These are phyloP conservation scores for Reticulascus tulasneorum DNA, from an alignment of 2,329 filamentous ascomycete species.

Conservation along the genomic window DNA sequence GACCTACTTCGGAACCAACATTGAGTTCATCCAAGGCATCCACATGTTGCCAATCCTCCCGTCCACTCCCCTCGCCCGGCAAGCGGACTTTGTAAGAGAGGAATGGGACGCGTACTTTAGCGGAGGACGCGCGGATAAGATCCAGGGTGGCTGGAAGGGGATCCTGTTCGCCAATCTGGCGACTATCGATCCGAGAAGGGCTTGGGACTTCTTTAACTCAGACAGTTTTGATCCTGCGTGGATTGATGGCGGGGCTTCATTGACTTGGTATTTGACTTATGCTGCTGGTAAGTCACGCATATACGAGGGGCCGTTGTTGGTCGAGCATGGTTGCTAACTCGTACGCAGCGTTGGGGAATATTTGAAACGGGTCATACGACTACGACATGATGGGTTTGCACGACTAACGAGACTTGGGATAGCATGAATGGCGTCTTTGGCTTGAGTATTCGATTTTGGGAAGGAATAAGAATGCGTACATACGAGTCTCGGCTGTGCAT, in stretches of 20 bases:
- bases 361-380: too few species aligned
- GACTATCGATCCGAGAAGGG: constrained; percentile 64
- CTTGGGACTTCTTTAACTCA: constrained; percentile 72
- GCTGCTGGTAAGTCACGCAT: constrained; percentile 58
- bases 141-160: constrained; percentile 78
- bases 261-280: constrained; percentile 82
- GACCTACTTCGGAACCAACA: constrained; percentile 76
- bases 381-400: too few species aligned
- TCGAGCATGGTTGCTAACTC: constrained; percentile 7
- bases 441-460: too few species aligned
- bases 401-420: not conserved
- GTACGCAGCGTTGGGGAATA: constrained; percentile 17
- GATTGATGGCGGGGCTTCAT: constrained; percentile 77
- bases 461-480: too few species aligned
- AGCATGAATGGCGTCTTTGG: not conserved
- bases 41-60: constrained; percentile 79
- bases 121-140: constrained; percentile 57
- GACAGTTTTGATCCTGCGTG: constrained; percentile 61
- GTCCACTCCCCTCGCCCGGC: constrained; percentile 63
- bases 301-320: not conserved
- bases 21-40: constrained; percentile 72
- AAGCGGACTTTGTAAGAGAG: constrained; percentile 66
- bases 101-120: constrained; percentile 82
- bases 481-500: too few species aligned
- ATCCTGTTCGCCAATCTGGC: constrained; percentile 81